phyloP scores from a whole-genome alignment of 148 eudicot genomes.

The Mesembryanthemum crystallinum region DNA sequence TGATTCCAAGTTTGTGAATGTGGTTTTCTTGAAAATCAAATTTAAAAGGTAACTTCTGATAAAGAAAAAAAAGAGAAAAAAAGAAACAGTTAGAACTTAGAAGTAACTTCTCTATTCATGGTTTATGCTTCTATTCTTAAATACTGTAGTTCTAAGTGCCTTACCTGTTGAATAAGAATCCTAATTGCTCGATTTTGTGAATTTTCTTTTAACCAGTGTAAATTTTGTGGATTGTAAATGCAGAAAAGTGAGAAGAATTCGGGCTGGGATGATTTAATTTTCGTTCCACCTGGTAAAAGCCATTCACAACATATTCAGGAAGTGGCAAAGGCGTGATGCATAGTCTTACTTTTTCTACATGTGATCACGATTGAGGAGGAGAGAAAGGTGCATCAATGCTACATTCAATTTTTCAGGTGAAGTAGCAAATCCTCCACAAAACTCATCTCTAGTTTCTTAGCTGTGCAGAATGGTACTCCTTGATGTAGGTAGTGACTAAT shows the following conservation, averaged over 20 bases:
- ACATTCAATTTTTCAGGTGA: neutral
- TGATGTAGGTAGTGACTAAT: neutral
- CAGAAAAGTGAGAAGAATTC: conserved; percentile 78
- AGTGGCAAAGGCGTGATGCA: conserved; percentile 54
- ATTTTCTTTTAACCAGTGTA: no score
- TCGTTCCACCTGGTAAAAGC: conserved; percentile 96
- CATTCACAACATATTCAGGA: conserved; percentile 82
- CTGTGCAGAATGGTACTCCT: neutral
- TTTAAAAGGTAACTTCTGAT: no score
- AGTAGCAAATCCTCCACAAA: neutral
- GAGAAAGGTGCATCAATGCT: neutral
- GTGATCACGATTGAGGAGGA: neutral
- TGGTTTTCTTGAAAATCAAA: no score
- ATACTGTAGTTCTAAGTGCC: neutral
- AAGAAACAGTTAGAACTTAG: no score
- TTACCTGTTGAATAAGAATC: neutral
- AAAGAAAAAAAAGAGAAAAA: no score
- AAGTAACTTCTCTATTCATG: neutral
- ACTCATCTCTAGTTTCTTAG: neutral
- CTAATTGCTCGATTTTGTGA: neutral
- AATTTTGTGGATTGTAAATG: conserved; percentile 8
- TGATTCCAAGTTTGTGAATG: no score
- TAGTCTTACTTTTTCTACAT: neutral
- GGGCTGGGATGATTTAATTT: conserved; percentile 91
- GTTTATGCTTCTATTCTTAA: neutral